phyloP scores from a whole-genome alignment of 2,329 filamentous ascomycete species.

The Dactylellina cionopaga region DNA sequence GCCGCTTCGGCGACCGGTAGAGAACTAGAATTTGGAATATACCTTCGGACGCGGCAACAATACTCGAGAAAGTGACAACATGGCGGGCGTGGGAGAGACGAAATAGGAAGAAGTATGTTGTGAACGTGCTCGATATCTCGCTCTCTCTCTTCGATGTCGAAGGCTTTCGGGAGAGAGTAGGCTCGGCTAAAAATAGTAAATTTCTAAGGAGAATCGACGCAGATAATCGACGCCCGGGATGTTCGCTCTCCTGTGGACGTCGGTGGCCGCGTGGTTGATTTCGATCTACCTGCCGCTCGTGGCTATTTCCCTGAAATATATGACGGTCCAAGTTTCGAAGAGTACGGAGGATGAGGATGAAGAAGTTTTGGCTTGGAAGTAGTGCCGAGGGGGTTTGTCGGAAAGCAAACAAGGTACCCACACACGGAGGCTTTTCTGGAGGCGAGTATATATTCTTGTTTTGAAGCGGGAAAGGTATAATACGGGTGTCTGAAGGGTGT shows the following conservation, averaged over 20 bases:
- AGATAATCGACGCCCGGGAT: conserved; percentile 1
- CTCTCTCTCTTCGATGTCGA: conserved; percentile 17
- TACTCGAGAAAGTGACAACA: conserved; percentile 49
- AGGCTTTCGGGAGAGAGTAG: conserved; percentile 22
- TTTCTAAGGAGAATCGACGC: conserved; percentile 2
- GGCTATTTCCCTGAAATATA: not conserved
- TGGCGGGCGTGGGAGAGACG: conserved; percentile 22
- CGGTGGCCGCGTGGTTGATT: conserved; percentile 21
- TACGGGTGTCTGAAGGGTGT: not conserved
- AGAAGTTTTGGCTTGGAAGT: not conserved
- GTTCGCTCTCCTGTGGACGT: not conserved
- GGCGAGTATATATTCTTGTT: not conserved
- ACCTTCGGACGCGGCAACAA: conserved; percentile 53
- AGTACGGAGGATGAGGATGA: conserved; percentile 18
- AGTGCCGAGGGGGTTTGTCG: not conserved
- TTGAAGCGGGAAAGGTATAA: not conserved
- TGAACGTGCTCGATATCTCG: conserved; percentile 9
- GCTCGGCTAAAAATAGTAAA: conserved; percentile 48
- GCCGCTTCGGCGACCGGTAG: not conserved
- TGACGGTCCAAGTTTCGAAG: not conserved
- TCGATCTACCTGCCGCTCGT: conserved; percentile 10
- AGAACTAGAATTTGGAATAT: not conserved
- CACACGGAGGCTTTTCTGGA: too few relatives aligned
- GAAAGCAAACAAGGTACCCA: too few relatives aligned
- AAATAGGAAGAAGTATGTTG: not conserved